Conservation (phyloP, 1,139 yeast genomes). For the Suhomyces terraborum region DNA sequence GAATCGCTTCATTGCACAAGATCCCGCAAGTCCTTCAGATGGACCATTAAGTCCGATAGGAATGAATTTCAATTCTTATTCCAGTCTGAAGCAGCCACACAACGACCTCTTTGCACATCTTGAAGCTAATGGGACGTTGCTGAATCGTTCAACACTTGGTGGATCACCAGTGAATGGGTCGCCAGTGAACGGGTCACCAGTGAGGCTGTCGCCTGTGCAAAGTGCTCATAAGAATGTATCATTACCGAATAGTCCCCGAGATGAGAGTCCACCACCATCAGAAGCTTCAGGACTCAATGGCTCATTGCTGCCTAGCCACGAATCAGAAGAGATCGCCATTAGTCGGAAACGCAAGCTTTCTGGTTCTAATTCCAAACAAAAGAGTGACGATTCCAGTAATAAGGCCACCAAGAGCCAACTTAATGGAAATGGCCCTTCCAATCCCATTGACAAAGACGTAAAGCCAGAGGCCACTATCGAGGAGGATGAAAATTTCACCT, state of each 20-base stretch:
- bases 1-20: background rate
- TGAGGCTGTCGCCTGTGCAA: no score
- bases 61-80: background rate
- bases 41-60: constrained; percentile 4
- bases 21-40: constrained; percentile 2
- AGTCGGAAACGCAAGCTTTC: constrained; percentile 9
- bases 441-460: background rate
- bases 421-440: background rate
- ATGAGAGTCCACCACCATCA: background rate
- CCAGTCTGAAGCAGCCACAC: background rate
- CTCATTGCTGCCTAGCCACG: background rate
- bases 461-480: no score
- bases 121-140: background rate
- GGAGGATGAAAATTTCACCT: no score
- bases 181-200: background rate
- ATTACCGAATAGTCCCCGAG: background rate
- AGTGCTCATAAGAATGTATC: background rate
- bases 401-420: constrained; percentile 9
- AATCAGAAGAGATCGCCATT: background rate
- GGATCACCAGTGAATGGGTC: background rate
- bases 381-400: constrained; percentile 1
- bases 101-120: constrained; percentile 6
- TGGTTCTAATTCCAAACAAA: constrained; percentile 3
- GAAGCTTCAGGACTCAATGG: background rate
- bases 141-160: background rate